Conservation (phyloP, 1,284 basidiomycete species). For the Heterobasidion parviporum region DNA sequence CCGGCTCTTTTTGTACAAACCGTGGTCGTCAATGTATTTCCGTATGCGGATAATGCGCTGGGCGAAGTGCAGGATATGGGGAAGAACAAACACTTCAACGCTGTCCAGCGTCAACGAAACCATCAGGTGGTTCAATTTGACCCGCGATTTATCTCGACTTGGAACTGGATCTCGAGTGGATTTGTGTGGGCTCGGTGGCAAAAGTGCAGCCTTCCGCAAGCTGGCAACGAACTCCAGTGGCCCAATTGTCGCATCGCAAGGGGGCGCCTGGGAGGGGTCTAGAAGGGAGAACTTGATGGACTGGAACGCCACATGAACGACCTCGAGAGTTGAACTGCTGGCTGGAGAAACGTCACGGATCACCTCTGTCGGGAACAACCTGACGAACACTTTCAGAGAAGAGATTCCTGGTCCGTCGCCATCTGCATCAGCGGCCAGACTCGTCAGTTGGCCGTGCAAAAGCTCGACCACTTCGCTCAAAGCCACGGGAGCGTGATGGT, state of each 20-base stretch:
- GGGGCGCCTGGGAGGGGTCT: conserved; percentile 7
- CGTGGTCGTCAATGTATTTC: conserved; percentile 1
- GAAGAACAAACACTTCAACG: conserved; percentile 41
- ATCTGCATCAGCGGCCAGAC: conserved; percentile 18
- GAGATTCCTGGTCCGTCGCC: conserved; percentile 7
- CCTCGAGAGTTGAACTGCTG: background rate
- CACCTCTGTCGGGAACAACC: conserved; percentile 12
- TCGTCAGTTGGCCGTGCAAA: conserved; percentile 17
- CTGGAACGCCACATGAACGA: conserved; percentile 1
- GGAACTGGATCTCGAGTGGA: conserved; percentile 13
- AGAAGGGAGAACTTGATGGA: conserved; percentile 4
- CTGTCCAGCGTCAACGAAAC: conserved; percentile 34
- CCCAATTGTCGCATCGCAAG: conserved; percentile 15
- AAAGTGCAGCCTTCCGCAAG: conserved; percentile 12
- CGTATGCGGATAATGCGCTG: conserved; percentile 48
- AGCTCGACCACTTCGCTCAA: conserved; percentile 16
- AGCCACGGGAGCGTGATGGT: conserved; percentile 8
- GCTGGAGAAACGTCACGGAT: background rate
- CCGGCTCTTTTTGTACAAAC: background rate
- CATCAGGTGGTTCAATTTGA: conserved; percentile 27
- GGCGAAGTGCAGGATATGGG: conserved; percentile 55
- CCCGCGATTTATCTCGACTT: conserved; percentile 15
- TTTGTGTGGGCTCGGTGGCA: conserved; percentile 9
- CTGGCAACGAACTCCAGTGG: conserved; percentile 10
- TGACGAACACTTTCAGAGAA: conserved; percentile 15